Base-by-base conservation (phyloP, 2,329 filamentous ascomycete species). In the Alternaria brassicicola region DNA sequence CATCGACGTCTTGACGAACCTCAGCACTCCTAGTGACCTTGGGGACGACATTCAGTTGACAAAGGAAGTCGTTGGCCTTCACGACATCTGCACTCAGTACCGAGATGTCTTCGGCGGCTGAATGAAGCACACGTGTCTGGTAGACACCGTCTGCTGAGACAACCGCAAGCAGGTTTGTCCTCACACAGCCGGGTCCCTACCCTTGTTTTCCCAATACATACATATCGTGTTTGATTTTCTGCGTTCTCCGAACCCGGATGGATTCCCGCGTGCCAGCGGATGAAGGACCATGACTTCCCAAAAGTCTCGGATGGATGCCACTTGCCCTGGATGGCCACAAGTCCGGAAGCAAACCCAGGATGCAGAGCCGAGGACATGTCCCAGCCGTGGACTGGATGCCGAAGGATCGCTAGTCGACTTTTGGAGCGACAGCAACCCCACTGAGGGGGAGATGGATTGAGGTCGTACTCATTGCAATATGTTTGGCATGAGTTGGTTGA, bases 11-110 rank as follows among this genome's bases (percentile, higher is more conserved):
- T 52, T 78, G 38, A 65, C 54, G 50, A 72, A 65, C 43, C 61
- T 78, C 26, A 64, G 61, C 52, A 69, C 68, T 28, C 76, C 75
- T n/a, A 71, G 68, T 55, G 76, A 78, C 39, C 58, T 76, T 26
- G 61, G 63, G 6, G 69, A 75, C 43, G 70, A 75, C 50, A 63
- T 73, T n/a, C 72, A 76, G 55, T 65, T 78, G 35, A 73, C 66
- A 41, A 74, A 76, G 59, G 74, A 76, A 39, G 65, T 76, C 31
- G 64, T 71, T 13, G 66, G 64, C 13, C 70, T 78, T 15, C 71
- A 74, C 56, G 74, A 75, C 41, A 71, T 78, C 59, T 72, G 73
- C 46, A 64, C 66, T 35, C 65, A 73, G 56, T 74, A 72, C 68
- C 70, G 71, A 47, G 69, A 71, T 55, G 70, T 64, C 55, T 61